Percentiles rank a stretch among this genome's conserved stretches.
Conservation (phyloP, 1,139 yeast genomes). For the Pichia sp. region DNA sequence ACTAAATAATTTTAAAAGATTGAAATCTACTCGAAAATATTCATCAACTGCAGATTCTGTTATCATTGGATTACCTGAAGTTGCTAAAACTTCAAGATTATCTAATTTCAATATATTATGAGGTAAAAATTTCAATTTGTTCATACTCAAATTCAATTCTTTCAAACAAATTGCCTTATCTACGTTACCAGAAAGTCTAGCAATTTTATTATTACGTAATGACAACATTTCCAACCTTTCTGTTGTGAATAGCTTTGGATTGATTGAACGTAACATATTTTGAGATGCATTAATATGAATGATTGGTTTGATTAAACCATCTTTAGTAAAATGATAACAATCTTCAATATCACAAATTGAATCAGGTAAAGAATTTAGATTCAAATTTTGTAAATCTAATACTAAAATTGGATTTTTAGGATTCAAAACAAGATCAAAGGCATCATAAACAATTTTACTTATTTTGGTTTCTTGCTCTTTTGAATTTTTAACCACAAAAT, state of each 20-base stretch:
- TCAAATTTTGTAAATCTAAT: slow-evolving; percentile 38
- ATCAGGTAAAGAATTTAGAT: slow-evolving; percentile 41
- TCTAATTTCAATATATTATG: slow-evolving; percentile 43
- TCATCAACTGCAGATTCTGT: slow-evolving; percentile 7
- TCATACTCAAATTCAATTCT: slow-evolving; percentile 47
- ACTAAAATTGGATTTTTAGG: slow-evolving; percentile 17
- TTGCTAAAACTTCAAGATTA: slow-evolving; percentile 38
- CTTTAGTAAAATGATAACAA: slow-evolving; percentile 33
- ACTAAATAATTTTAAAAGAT: slow-evolving; percentile 9
- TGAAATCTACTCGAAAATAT: slow-evolving; percentile 10
- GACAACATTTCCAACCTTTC: slow-evolving; percentile 46
- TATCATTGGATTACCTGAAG: slow-evolving; percentile 38
- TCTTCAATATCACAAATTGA: slow-evolving; percentile 49
- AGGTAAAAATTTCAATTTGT: slow-evolving; percentile 46
- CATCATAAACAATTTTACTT: slow-evolving; percentile 8
- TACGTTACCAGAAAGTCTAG: slow-evolving; percentile 46
- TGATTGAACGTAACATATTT: slow-evolving; percentile 43
- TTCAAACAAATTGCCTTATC: slow-evolving; percentile 36
- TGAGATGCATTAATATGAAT: slow-evolving; percentile 44
- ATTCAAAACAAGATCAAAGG: slow-evolving; percentile 15
- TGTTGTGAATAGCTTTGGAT: slow-evolving; percentile 45
- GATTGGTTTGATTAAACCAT: slow-evolving; percentile 32
- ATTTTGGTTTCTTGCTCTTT: slow-evolving; percentile 6
- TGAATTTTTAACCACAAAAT: slow-evolving; percentile 25
- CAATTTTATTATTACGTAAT: slow-evolving; percentile 45